Conservation (phyloP, 768 basidiomycete genomes). For the Lactarius tabidus region DNA sequence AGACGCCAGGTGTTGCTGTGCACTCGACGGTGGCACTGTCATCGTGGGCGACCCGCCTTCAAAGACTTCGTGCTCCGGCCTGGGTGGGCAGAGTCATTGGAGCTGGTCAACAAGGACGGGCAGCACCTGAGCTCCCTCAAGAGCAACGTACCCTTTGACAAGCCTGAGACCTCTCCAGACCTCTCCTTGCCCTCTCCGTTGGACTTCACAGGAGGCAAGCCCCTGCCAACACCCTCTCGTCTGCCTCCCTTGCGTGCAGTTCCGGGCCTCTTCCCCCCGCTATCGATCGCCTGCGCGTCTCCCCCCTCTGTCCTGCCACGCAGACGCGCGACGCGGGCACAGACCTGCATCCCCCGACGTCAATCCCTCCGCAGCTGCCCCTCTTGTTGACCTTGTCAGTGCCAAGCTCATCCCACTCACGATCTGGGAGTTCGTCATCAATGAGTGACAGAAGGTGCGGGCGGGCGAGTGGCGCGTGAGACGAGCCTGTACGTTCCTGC, state of each 20-base stretch:
- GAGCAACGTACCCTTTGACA: slow-evolving; percentile 75
- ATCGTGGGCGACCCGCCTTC: slow-evolving; percentile 81
- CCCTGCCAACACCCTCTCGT: slow-evolving; percentile 41
- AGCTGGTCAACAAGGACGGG: slow-evolving; percentile 68
- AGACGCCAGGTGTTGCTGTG: slow-evolving; percentile 49
- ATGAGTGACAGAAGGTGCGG: slow-evolving; percentile 75
- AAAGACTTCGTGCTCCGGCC: slow-evolving; percentile 88
- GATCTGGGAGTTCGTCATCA: slow-evolving; percentile 93
- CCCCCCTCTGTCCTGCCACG: slow-evolving; percentile 26
- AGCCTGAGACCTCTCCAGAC: slow-evolving; percentile 41
- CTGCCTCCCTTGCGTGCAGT: slow-evolving; percentile 37
- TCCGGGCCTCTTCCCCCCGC: slow-evolving; percentile 29
- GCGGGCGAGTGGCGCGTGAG: no score
- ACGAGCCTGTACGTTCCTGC: no score
- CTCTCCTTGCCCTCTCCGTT: slow-evolving; percentile 15
- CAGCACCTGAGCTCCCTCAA: slow-evolving; percentile 60
- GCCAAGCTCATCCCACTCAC: slow-evolving; percentile 81
- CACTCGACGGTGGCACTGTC: slow-evolving; percentile 79
- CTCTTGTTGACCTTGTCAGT: slow-evolving; percentile 73
- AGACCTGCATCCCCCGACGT: slow-evolving; percentile 46
- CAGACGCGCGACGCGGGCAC: slow-evolving; percentile 31
- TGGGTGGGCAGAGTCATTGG: slow-evolving; percentile 77
- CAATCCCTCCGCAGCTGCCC: slow-evolving; percentile 72
- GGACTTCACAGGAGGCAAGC: slow-evolving; percentile 34
- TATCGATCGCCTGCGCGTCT: slow-evolving; percentile 29